phyloP scores from a whole-genome alignment of 2,329 filamentous ascomycete genomes.

The Fusarium sp. region DNA sequence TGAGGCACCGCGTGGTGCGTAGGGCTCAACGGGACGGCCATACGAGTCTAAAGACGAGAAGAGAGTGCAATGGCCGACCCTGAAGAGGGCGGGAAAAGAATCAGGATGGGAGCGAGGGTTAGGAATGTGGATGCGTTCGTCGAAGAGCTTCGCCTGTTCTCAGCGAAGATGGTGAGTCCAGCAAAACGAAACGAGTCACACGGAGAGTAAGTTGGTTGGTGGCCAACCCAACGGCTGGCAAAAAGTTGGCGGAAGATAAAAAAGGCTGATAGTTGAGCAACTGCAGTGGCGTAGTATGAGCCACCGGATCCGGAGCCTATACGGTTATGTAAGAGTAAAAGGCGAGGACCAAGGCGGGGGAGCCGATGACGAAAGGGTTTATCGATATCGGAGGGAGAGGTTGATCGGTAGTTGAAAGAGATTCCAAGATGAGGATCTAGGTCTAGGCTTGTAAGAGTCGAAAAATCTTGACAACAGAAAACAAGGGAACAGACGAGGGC shows the following conservation, averaged over 20 bases:
- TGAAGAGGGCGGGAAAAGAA: constrained; percentile 24
- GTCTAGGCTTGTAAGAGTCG: constrained; percentile 11
- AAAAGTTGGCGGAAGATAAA: constrained; percentile 15
- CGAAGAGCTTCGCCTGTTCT: constrained; percentile 7
- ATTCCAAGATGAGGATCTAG: constrained; percentile 22
- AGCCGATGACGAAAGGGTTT: constrained; percentile 34
- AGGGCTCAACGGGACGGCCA: constrained; percentile 49
- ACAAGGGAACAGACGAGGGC: constrained; percentile 25
- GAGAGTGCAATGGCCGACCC: constrained; percentile 37
- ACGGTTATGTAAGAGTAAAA: constrained; percentile 15
- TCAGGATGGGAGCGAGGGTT: neutral
- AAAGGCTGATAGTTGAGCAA: constrained; percentile 21
- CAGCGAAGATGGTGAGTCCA: constrained; percentile 1
- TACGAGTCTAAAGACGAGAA: constrained; percentile 41
- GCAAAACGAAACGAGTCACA: constrained; percentile 8
- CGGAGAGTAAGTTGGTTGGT: neutral
- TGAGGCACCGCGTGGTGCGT: constrained; percentile 51
- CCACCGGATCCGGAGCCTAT: constrained; percentile 38
- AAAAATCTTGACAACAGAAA: constrained; percentile 24
- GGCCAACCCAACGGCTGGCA: constrained; percentile 39
- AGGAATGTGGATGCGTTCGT: constrained; percentile 28
- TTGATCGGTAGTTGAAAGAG: constrained; percentile 6
- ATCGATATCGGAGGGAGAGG: constrained; percentile 15
- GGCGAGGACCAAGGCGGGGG: constrained; percentile 20
- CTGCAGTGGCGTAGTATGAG: constrained; percentile 36